Evolutionary conservation across 2,329 filamentous ascomycete genomes (phyloP).

Genomic region (Tolypocladium tropicale): DNA sequence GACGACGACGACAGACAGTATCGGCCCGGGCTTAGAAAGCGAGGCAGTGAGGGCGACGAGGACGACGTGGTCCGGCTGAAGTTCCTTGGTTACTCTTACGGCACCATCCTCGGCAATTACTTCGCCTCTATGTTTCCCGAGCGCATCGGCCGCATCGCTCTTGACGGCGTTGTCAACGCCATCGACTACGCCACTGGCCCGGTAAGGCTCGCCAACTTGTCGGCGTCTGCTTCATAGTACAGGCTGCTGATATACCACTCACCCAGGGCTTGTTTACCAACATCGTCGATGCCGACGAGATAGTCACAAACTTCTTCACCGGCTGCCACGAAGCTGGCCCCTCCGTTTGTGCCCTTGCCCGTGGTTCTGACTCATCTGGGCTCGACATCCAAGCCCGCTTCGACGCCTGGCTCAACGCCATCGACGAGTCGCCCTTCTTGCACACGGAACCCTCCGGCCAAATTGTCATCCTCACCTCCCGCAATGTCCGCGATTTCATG

Average conservation of each 20-base stretch:
- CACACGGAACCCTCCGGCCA: conserved; percentile 8
- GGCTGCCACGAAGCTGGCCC: conserved; percentile 22
- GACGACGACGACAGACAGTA: background rate
- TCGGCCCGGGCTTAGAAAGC: conserved; percentile 6
- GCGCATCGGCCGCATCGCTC: conserved; percentile 28
- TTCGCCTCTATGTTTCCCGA: conserved; percentile 25
- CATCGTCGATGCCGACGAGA: conserved; percentile 25
- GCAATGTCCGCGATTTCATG: conserved; percentile 19
- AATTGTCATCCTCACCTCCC: conserved; percentile 17
- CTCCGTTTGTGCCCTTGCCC: conserved; percentile 18
- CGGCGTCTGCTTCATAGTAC: no score
- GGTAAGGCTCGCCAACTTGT: conserved; percentile 12
- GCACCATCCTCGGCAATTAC: conserved; percentile 22
- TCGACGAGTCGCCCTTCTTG: conserved; percentile 18
- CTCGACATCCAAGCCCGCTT: conserved; percentile 22
- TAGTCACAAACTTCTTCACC: conserved; percentile 21
- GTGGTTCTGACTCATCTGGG: conserved; percentile 12
- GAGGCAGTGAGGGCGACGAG: background rate
- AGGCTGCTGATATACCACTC: no score
- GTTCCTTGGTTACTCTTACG: conserved; percentile 42
- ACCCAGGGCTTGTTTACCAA: conserved; percentile 23
- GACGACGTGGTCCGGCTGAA: conserved; percentile 19
- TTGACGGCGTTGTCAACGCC: conserved; percentile 27
- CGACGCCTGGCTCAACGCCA: conserved; percentile 15
- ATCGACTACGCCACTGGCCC: conserved; percentile 22